These are phyloP conservation scores for Brassica cretica DNA, from an alignment of 345 rosid genomes.

Conservation along the genomic window DNA sequence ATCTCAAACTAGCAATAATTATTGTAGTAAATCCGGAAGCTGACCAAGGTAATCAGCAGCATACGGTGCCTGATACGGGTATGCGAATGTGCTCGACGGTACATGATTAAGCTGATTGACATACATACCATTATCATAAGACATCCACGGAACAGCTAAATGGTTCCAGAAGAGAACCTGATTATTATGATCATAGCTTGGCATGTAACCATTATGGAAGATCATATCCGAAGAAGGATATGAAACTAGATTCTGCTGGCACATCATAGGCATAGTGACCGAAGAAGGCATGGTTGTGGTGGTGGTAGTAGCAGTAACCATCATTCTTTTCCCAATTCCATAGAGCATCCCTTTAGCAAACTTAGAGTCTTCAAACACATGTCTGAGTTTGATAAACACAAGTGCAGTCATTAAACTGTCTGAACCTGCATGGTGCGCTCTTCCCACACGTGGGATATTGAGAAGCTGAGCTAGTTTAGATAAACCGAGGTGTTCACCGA, in stretches of 20 bases:
- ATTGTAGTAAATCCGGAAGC: conserved; percentile 15
- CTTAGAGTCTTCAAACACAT: conserved; percentile 9
- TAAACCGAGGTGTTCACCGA: conserved; percentile 32
- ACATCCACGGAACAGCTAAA: conserved; percentile 4
- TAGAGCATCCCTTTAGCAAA: conserved; percentile 35
- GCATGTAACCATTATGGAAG: conserved; percentile 9
- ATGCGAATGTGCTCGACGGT: conserved; percentile 6
- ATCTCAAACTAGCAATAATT: conserved; percentile 11
- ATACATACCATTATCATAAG: conserved; percentile 9
- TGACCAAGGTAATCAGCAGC: conserved; percentile 24
- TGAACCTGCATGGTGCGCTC: conserved; percentile 38
- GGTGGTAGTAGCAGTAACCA: neutral
- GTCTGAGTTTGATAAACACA: conserved; percentile 26
- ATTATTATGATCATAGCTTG: conserved; percentile 12
- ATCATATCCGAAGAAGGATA: conserved; percentile 11
- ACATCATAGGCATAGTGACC: neutral
- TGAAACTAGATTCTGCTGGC: conserved; percentile 27
- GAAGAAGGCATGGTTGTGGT: neutral
- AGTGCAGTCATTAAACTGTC: conserved; percentile 38
- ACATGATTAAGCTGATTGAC: conserved; percentile 7
- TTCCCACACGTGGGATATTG: conserved; percentile 18
- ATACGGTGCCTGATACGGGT: conserved; percentile 20
- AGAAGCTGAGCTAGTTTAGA: conserved; percentile 30
- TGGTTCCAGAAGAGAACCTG: neutral
- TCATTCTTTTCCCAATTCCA: conserved; percentile 21